phyloP scores from a whole-genome alignment of 1,139 yeast species.

The Scheffersomyces insectosa region DNA sequence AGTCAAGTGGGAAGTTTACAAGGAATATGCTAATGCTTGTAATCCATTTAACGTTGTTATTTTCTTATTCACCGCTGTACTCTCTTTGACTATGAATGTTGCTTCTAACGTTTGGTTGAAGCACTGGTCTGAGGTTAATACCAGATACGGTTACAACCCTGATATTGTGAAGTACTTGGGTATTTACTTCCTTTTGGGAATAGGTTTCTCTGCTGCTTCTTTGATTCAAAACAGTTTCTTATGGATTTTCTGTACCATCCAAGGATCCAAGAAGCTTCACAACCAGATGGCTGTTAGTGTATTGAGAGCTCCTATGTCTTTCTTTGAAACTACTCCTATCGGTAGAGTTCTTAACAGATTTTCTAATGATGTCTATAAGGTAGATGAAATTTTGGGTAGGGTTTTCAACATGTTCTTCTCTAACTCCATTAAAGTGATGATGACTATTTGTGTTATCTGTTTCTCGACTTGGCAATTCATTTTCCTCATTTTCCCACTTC shows the following conservation, averaged over 20 bases:
- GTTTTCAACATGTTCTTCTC: slow-evolving; percentile 81
- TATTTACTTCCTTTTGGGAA: slow-evolving; percentile 73
- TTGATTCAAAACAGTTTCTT: slow-evolving; percentile 69
- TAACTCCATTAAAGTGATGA: slow-evolving; percentile 71
- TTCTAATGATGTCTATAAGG: slow-evolving; percentile 89
- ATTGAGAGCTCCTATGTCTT: slow-evolving; percentile 92
- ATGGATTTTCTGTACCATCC: slow-evolving; percentile 84
- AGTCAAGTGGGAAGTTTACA: slow-evolving; percentile 87
- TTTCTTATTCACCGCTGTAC: slow-evolving; percentile 52
- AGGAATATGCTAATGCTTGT: slow-evolving; percentile 85
- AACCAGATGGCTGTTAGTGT: slow-evolving; percentile 78
- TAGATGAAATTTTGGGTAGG: slow-evolving; percentile 85
- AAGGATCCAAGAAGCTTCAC: slow-evolving; percentile 79
- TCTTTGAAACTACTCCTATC: slow-evolving; percentile 95
- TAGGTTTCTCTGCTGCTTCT: slow-evolving; percentile 56
- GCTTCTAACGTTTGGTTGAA: slow-evolving; percentile 84
- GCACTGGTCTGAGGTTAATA: slow-evolving; percentile 94
- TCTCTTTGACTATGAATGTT: slow-evolving; percentile 57
- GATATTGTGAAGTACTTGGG: slow-evolving; percentile 68
- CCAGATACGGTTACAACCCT: slow-evolving; percentile 69
- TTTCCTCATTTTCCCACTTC: slow-evolving; percentile 69
- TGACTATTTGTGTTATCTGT: slow-evolving; percentile 80
- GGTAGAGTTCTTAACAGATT: slow-evolving; percentile 94
- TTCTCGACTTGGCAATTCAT: slow-evolving; percentile 87
- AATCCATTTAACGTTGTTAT: slow-evolving; percentile 66